Conservation (phyloP, 768 basidiomycete species). For the Serendipita vermifera region DNA sequence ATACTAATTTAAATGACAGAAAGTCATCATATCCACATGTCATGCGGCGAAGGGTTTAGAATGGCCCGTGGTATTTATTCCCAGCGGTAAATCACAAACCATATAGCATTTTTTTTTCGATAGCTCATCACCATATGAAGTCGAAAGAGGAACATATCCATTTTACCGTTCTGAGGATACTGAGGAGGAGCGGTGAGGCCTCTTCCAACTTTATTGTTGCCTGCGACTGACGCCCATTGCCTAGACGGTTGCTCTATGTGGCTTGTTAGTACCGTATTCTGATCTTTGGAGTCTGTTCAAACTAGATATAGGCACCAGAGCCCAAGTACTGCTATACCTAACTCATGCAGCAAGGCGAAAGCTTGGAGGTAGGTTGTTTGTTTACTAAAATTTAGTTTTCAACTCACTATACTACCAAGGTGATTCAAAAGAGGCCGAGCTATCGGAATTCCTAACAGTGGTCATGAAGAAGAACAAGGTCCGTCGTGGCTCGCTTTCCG, state of each 20-base stretch:
- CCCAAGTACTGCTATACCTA: conserved; percentile 56
- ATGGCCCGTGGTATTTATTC: conserved; percentile 81
- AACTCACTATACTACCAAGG: conserved; percentile 13
- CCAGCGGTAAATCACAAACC: conserved; percentile 36
- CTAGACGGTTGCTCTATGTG: conserved; percentile 72
- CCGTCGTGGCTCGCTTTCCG: neutral
- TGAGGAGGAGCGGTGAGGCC: conserved; percentile 62
- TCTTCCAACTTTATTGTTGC: neutral
- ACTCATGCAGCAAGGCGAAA: conserved; percentile 37
- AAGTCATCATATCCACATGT: conserved; percentile 74
- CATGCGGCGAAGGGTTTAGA: conserved; percentile 86
- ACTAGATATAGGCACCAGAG: conserved; percentile 52
- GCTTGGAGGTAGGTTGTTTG: conserved; percentile 26
- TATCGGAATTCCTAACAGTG: conserved; percentile 6
- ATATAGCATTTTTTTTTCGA: neutral
- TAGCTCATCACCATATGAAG: conserved; percentile 26
- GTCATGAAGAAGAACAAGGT: neutral
- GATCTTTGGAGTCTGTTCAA: no score
- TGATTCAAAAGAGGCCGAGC: conserved; percentile 6
- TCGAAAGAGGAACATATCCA: conserved; percentile 63
- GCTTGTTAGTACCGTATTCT: conserved; percentile 36
- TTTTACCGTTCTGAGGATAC: conserved; percentile 59
- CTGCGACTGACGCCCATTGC: no score
- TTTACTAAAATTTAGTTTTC: neutral
- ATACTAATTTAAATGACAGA: conserved; percentile 30